Percentiles rank a stretch among this genome's conserved stretches.
Conservation (phyloP, 208 protist species). For the Leishmania tropica region DNA sequence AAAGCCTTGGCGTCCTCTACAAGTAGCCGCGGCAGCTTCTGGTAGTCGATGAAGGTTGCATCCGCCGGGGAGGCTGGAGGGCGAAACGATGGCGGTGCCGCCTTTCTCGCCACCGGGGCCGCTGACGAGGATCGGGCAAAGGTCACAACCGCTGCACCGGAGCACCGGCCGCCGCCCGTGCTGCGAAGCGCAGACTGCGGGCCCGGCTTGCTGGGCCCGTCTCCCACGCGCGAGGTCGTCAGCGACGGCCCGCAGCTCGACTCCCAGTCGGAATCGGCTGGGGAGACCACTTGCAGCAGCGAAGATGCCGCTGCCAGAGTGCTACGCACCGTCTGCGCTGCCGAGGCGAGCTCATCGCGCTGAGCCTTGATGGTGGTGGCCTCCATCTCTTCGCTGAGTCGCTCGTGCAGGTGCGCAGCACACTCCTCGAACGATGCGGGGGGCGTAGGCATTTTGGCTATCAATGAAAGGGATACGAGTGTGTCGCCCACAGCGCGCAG, state of each 20-base stretch:
- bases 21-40: constrained; percentile 16
- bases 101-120: constrained; percentile 1
- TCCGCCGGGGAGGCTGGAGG: constrained; percentile 4
- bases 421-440: constrained; percentile 14
- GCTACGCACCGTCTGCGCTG: background rate
- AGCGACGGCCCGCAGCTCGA: constrained; percentile 5
- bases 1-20: constrained; percentile 18
- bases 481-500: constrained; percentile 1
- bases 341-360: constrained; percentile 20
- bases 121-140: background rate
- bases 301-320: constrained; percentile 14
- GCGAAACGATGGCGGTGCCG: constrained; percentile 2
- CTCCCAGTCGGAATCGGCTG: constrained; percentile 11
- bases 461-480: constrained; percentile 2
- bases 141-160: background rate
- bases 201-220: background rate
- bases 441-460: background rate
- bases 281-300: background rate
- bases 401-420: background rate
- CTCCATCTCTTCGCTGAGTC: constrained; percentile 15
- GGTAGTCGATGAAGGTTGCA: background rate
- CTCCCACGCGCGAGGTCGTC: background rate
- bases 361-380: constrained; percentile 8
- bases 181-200: background rate
- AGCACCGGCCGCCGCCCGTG: background rate